Evolutionary conservation across 2,329 filamentous ascomycete genomes (phyloP), one percentile per base, ranked within the genome.

Genomic region (Bipolaris sorokiniana): DNA sequence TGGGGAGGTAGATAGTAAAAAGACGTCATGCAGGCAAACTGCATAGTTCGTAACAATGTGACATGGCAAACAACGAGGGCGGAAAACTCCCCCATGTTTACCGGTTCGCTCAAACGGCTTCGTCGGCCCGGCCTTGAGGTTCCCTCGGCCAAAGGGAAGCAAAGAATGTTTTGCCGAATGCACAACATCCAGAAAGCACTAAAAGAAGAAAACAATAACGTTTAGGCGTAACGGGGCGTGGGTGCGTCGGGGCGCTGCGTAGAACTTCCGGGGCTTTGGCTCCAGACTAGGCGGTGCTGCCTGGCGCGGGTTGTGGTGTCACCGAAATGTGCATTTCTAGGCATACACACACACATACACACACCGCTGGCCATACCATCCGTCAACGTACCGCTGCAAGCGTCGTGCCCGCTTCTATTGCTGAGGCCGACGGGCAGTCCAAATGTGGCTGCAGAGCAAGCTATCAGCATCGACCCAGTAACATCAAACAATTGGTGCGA

Each of bases 381-480:
- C 38, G 54, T 48, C 15, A 53, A 54, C 51, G 53, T 33, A 44
- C 63, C 64, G 52, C 55, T 61, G 66, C 59, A 62, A 56, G 46
- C 50, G 53, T 54, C 41, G 55, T 51, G 40, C 38, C 45, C 48
- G 34, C 51, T 54, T 44, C 72, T 72, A 78, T 64, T 77, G 75
- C 59, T 77, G 74, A 26, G 79, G 79, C 61, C 77, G 75, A 54
- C 79, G 74, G 42, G 79, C 80, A 26, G 77, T 80, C 79, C 79
- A 81, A 59, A 81, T 77, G 67, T 81, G 79, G 67, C 79, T 82
- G 53, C 52, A 18, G 63, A 67, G 63, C 65, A 73, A 72, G 66
- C 62, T 63, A 58, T 75, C 59, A 75, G 72, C 54, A 64, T 63
- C 37, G 59, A 34, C 33, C 36, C 18, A 22, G 65, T 66, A 54